Evolutionary conservation across 2,329 filamentous ascomycete species (phyloP).

Genomic region (Penicillium sp.): DNA sequence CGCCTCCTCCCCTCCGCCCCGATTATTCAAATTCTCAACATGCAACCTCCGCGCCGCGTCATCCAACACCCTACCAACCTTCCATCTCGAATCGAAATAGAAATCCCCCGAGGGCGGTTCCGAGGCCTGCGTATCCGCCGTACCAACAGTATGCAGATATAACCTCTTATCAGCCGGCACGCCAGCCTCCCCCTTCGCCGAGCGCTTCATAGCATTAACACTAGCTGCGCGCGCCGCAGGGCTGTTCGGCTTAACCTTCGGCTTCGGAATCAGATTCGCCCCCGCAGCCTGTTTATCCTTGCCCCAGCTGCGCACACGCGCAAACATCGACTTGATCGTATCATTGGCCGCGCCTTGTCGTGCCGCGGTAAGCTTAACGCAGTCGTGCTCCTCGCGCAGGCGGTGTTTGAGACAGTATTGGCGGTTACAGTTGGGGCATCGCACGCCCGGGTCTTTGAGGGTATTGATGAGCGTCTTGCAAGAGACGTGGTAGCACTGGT

Average conservation of each 20-base stretch:
- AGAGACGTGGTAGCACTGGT: slow-evolving; percentile 45
- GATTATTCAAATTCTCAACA: slow-evolving; percentile 46
- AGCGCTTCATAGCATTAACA: slow-evolving; percentile 73
- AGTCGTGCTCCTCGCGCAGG: slow-evolving; percentile 69
- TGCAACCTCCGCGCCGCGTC: slow-evolving; percentile 41
- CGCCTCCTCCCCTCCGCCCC: slow-evolving; percentile 52
- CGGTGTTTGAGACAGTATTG: slow-evolving; percentile 51
- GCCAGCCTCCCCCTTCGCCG: slow-evolving; percentile 84
- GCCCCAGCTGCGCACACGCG: slow-evolving; percentile 74
- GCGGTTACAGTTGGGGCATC: slow-evolving; percentile 47
- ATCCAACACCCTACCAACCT: slow-evolving; percentile 62
- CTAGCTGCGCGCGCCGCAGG: slow-evolving; percentile 62
- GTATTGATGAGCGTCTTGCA: slow-evolving; percentile 53
- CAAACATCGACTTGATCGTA: slow-evolving; percentile 67
- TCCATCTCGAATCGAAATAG: slow-evolving; percentile 80
- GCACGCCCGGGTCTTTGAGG: slow-evolving; percentile 47
- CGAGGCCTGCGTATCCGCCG: slow-evolving; percentile 74
- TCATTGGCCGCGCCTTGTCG: slow-evolving; percentile 48
- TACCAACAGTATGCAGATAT: slow-evolving; percentile 85
- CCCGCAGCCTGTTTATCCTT: slow-evolving; percentile 63
- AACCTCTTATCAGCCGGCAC: slow-evolving; percentile 76
- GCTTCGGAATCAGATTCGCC: slow-evolving; percentile 53
- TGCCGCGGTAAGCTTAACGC: slow-evolving; percentile 64
- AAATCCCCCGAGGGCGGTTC: slow-evolving; percentile 79
- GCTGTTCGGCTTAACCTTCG: slow-evolving; percentile 50